A percentile compares a stretch with the other conserved stretches of the same genome.
Evolutionary conservation across 768 basidiomycete genomes (phyloP).

Genomic region (Xerocomellus intermedius): DNA sequence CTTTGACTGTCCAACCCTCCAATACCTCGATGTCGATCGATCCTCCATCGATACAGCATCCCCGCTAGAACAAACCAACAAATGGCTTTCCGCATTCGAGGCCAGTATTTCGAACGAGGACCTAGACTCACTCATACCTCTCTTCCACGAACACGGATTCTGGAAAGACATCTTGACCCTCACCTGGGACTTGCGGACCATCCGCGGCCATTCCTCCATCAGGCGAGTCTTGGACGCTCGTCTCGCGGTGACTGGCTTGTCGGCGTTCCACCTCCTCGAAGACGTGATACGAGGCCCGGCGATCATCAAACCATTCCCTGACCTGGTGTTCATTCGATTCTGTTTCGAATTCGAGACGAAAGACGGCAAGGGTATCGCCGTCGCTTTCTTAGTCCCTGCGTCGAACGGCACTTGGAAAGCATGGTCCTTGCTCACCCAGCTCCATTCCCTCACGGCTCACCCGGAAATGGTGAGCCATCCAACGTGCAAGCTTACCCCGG

Average conservation of each 20-base stretch:
- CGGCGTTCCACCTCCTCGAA: conserved; percentile 18
- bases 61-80: conserved; percentile 2
- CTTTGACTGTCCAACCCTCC: conserved; percentile 25
- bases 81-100: conserved; percentile 23
- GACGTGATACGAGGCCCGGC: conserved; percentile 28
- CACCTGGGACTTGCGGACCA: conserved; percentile 55
- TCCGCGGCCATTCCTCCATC: conserved; percentile 39
- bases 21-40: conserved; percentile 15
- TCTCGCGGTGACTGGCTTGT: conserved; percentile 25
- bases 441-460: conserved; percentile 53
- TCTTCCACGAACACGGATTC: conserved; percentile 29
- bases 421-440: conserved; percentile 55
- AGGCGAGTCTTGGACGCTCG: conserved; percentile 37
- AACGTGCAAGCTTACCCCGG: background rate
- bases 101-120: conserved; percentile 3
- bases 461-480: conserved; percentile 40
- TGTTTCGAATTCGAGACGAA: conserved; percentile 54
- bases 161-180: conserved; percentile 55
- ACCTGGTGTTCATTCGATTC: conserved; percentile 55
- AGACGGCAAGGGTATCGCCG: conserved; percentile 49
- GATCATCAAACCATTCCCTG: conserved; percentile 45
- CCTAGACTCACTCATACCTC: background rate
- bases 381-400: conserved; percentile 49
- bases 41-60: conserved; percentile 10
- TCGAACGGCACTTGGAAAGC: conserved; percentile 51